These are phyloP conservation scores for Grosmannia penicillata DNA, from an alignment of 2,329 filamentous ascomycete species.

Conservation along the genomic window DNA sequence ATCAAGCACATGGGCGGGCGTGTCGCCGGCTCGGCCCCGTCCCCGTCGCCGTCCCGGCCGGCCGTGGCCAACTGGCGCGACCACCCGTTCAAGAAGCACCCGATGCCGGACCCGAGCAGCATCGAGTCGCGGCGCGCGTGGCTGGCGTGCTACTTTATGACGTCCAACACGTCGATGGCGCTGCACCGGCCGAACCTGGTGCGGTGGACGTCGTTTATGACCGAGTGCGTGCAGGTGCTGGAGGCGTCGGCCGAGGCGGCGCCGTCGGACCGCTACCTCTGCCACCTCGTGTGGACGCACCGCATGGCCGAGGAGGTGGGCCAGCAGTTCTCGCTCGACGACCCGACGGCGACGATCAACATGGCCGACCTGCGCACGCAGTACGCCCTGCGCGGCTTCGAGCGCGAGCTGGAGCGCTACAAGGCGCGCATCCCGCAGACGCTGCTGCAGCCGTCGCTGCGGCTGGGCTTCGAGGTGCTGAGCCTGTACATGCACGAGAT, in stretches of 20 bases:
- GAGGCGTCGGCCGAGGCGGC: conserved; percentile 37
- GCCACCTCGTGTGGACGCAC: conserved; percentile 44
- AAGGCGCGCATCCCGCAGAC: conserved; percentile 35
- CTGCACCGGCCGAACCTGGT: conserved; percentile 46
- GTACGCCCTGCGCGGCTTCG: conserved; percentile 48
- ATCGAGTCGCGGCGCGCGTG: conserved; percentile 43
- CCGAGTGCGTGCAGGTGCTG: conserved; percentile 41
- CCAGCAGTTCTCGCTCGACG: conserved; percentile 51
- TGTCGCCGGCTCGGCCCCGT: background rate
- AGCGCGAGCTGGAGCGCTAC: conserved; percentile 49
- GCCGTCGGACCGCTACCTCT: conserved; percentile 41
- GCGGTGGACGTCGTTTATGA: conserved; percentile 45
- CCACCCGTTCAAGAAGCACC: conserved; percentile 24
- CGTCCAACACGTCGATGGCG: conserved; percentile 45
- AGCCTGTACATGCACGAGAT: conserved; percentile 66
- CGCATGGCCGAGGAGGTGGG: conserved; percentile 54
- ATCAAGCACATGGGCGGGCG: background rate
- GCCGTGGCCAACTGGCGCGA: conserved; percentile 21
- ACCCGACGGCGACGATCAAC: conserved; percentile 36
- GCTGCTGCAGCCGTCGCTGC: conserved; percentile 39
- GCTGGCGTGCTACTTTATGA: conserved; percentile 44
- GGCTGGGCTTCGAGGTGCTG: conserved; percentile 48
- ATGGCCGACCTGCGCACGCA: conserved; percentile 50
- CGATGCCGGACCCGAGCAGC: conserved; percentile 34
- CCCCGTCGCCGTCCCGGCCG: background rate